Percentiles rank a stretch among this genome's conserved stretches.
Conservation (phyloP, 495 filamentous ascomycete species). For the Penicillium salamii region DNA sequence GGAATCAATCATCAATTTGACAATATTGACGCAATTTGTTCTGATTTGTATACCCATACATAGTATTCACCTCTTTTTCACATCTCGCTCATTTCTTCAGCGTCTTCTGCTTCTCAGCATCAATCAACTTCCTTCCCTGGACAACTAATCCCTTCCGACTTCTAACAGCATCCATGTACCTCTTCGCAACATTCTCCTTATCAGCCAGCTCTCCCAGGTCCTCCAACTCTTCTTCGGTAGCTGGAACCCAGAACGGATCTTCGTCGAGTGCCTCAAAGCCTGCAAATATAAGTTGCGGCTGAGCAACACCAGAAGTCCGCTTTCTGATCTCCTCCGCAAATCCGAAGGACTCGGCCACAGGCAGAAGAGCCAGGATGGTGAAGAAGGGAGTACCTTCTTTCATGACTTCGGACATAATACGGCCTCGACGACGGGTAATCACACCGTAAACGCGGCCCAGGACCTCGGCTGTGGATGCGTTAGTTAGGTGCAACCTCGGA, state of each 20-base stretch:
- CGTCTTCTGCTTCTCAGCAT: constrained; percentile 99
- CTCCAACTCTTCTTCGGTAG: constrained; percentile 94
- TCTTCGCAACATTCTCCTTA: constrained; percentile 90
- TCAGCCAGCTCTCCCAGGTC: constrained; percentile 93
- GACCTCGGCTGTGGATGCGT: constrained; percentile 66
- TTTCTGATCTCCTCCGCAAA: constrained; percentile 96
- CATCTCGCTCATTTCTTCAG: constrained; percentile 69
- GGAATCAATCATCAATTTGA: no score
- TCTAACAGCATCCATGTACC: constrained; percentile 89
- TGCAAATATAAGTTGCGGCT: constrained; percentile 88
- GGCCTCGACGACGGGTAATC: constrained; percentile 84
- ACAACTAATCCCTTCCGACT: constrained; percentile 83
- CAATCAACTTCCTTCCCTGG: constrained; percentile 73
- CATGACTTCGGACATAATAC: constrained; percentile 83
- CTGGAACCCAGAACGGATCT: constrained; percentile 97
- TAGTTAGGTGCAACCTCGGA: constrained; percentile 3
- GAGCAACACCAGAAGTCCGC: constrained; percentile 83
- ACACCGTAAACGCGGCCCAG: constrained; percentile 93
- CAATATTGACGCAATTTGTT: no score
- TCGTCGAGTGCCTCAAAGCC: constrained; percentile 87
- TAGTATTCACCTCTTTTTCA: background rate
- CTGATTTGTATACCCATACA: no score
- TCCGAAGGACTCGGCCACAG: constrained; percentile 92
- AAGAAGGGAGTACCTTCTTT: constrained; percentile 97
- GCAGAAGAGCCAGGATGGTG: constrained; percentile 80